Conservation (phyloP, 495 filamentous ascomycete species). For the Aspergillus sclerotiicarbonarius region DNA sequence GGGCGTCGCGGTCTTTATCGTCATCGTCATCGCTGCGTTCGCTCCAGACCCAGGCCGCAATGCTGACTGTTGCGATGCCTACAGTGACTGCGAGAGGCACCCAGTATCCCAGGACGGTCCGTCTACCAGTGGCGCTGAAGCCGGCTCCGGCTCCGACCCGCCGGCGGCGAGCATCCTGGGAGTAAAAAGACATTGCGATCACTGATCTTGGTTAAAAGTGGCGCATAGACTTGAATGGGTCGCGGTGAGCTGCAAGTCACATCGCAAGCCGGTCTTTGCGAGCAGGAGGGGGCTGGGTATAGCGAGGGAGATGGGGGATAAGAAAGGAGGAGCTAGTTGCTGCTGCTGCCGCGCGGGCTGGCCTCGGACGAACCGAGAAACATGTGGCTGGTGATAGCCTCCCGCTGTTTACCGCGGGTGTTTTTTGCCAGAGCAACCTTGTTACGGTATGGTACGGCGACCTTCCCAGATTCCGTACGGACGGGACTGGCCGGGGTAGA, state of each 20-base stretch:
- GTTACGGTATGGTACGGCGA: background rate
- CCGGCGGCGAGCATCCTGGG: constrained; percentile 61
- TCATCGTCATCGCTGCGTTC: constrained; percentile 75
- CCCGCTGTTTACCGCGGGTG: constrained; percentile 28
- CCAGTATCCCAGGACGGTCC: constrained; percentile 78
- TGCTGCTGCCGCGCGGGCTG: constrained; percentile 18
- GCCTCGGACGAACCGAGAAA: constrained; percentile 38
- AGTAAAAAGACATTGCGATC: constrained; percentile 71
- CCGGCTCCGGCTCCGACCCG: constrained; percentile 54
- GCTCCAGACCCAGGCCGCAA: constrained; percentile 92
- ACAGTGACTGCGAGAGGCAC: constrained; percentile 80
- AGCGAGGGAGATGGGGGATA: constrained; percentile 17
- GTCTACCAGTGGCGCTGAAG: constrained; percentile 55
- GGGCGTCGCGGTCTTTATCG: constrained; percentile 54
- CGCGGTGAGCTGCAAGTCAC: constrained; percentile 34
- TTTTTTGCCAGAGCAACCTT: background rate
- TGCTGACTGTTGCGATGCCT: constrained; percentile 76
- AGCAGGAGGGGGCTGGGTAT: constrained; percentile 11
- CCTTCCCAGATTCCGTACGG: background rate
- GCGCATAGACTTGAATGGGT: constrained; percentile 33
- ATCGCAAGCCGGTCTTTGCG: constrained; percentile 27
- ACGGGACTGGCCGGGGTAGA: background rate
- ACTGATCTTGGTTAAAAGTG: constrained; percentile 26
- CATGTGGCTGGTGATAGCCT: constrained; percentile 46
- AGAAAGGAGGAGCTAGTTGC: constrained; percentile 24